Evolutionary conservation across 2,329 filamentous ascomycete genomes (phyloP), one percentile per base, ranked within the genome.

Genomic region (Proliferodiscus dingleyae): DNA sequence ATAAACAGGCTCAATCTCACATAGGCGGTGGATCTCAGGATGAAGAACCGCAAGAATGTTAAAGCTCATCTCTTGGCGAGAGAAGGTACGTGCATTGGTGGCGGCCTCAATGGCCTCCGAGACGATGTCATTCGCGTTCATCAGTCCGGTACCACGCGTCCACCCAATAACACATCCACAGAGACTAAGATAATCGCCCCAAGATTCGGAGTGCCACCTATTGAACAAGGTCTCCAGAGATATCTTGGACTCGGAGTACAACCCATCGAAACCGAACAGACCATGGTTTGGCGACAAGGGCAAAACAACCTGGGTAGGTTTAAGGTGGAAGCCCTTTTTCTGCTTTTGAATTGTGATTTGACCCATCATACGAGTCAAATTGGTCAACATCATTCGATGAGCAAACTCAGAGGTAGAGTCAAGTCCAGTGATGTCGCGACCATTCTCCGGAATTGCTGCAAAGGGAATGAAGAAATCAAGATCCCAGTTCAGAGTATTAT

Each of bases 1-100:
- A 69, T 93, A 97, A 49, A 98, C 89, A 10, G 93, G 94, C 71
- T 97, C 89, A 34, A 80, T 75, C 72, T 98, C 93, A 76, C 93
- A 98, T 34, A 98, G 80, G 64, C 97, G 89, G 57, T 95, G 89
- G 60, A 98, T 87, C 22, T 84, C 79, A 28, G 93, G 90, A 1
- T 89, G 87, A 91, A 98, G 95, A 43, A 98, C 80, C 57, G 93
- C 91, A 36, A 98, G 80, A 56, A 98, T 71, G 71, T 98, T 98
- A 77, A 98, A 98, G 13, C 94, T 94, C 93, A 98, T 98, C 70
- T 98, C 93, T 66, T 95, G 89, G 71, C 97, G 93, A 8, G 91
- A 97, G 76, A 98, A 98, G 3, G 93, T 98, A 60, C 93, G 89
- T 19, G 97, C 93, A n/a, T n/a, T n/a, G 61, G 94, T 94, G 56